Evolutionary conservation across 2,329 filamentous ascomycete species (phyloP), one percentile per base, ranked within the genome.

Genomic region (Xylariaceae sp.): DNA sequence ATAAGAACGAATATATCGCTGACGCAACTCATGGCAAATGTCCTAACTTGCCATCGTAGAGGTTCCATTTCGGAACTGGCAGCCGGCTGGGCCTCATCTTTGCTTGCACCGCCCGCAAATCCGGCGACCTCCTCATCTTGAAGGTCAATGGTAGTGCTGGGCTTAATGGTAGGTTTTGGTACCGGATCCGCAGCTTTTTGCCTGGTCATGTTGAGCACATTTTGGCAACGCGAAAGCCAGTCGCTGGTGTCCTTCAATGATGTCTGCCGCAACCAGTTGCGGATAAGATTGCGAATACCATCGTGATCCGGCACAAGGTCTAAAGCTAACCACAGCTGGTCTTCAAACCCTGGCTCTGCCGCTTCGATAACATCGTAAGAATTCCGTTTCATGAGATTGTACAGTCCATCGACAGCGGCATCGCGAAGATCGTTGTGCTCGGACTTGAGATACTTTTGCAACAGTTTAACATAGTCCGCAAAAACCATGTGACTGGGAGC

Each of bases 41-140:
- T 91, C 33, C 90, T 86, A 6, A 96, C 93, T 69, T 99, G 94
- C 94, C 94, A 99, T 60, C 91, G 86, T 55, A 99, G 76, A 13
- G 94, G 83, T 68, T 99, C 94, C 62, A 95, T 91, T 17, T 91
- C 86, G 9, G 85, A 73, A 60, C 73, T 63, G 33, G 75, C 76
- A 44, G 73, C 73, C 0, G 70, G 65, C 12, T 73, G 65, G n/a
- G 78, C 78, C 36, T 77, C 75, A 45, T 83, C 79, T 42, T 80
- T 80, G 17, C 71, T 74, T 3, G 75, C 77, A 18, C 82, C 83
- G 44, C 88, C 85, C n/a, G 86, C 83, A 65, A 99, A 97, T 0
- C 94, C 94, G 47, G 94, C 94, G 34, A 96, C 93, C 69, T 99
- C 95, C 67, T 99, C 94, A 66, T 99, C 94, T 57, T 93, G 88